phyloP scores from a whole-genome alignment of 257 asterid species.

The Penstemon eatonii region DNA sequence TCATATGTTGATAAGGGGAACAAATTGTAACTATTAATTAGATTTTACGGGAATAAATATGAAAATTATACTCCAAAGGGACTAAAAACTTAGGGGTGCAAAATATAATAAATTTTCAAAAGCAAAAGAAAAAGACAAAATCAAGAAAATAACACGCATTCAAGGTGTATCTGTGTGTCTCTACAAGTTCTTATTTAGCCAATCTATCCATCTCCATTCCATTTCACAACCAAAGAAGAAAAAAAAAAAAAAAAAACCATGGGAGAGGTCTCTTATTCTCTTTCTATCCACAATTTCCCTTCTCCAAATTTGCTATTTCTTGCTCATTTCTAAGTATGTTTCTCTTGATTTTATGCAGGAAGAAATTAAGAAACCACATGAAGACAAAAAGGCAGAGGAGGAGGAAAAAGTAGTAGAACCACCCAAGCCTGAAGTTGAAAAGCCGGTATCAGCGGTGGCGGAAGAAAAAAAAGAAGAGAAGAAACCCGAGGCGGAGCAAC shows the following conservation, averaged over 20 bases:
- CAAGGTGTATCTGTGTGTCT: constrained; percentile 23
- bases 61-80: too few relatives aligned
- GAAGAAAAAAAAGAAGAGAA: constrained; percentile 23
- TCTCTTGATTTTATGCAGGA: constrained; percentile 34
- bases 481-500: constrained; percentile 36
- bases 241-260: constrained; percentile 1
- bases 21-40: too few relatives aligned
- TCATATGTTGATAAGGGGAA: too few relatives aligned
- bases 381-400: constrained; percentile 7
- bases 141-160: constrained; percentile 18
- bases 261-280: constrained; percentile 44
- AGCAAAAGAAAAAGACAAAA: too few relatives aligned
- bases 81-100: too few relatives aligned
- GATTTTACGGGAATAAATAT: too few relatives aligned
- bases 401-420: too few relatives aligned
- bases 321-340: neutral
- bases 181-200: neutral
- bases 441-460: too few relatives aligned
- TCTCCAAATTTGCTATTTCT: neutral
- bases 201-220: neutral
- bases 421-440: too few relatives aligned
- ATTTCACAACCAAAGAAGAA: neutral
- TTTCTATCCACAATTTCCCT: neutral
- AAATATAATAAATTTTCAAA: too few relatives aligned
- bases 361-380: constrained; percentile 42